These are phyloP conservation scores for Silene noctiflora DNA, from an alignment of 179 eudicot genomes.

Conservation along the genomic window DNA sequence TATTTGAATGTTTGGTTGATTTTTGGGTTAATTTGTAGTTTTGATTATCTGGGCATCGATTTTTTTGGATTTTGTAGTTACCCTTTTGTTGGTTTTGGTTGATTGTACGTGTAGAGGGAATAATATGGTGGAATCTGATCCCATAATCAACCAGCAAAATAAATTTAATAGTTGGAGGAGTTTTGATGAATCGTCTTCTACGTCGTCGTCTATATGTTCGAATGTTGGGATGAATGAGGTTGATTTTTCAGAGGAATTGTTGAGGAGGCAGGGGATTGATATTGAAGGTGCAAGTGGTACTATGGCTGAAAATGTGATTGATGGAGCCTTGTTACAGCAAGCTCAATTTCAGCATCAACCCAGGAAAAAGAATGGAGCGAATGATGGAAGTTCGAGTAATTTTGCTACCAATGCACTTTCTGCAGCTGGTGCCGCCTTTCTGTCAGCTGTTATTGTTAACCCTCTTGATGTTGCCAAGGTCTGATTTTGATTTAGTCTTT, in stretches of 20 bases:
- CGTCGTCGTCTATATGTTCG: background rate
- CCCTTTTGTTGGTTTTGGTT: constrained; percentile 19
- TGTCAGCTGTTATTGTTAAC: constrained; percentile 84
- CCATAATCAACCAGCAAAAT: constrained; percentile 6
- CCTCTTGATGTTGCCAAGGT: constrained; percentile 99
- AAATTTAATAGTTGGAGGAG: constrained; percentile 4
- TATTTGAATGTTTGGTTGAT: background rate
- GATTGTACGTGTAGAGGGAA: constrained; percentile 8
- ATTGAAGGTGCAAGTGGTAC: constrained; percentile 2
- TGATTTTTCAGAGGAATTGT: constrained; percentile 18
- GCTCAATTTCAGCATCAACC: constrained; percentile 22
- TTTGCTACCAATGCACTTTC: constrained; percentile 62
- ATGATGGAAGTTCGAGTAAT: constrained; percentile 38
- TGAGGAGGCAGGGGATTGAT: constrained; percentile 24
- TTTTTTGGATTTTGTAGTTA: constrained; percentile 2
- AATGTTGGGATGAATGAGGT: constrained; percentile 18
- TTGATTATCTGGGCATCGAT: constrained; percentile 12
- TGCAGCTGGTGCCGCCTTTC: constrained; percentile 90
- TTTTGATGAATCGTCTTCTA: background rate
- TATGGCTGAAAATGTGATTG: constrained; percentile 35
- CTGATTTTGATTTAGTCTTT: background rate
- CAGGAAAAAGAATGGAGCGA: constrained; percentile 11
- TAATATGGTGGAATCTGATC: constrained; percentile 25
- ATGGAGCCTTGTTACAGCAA: constrained; percentile 27
- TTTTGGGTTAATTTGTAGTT: background rate